These are phyloP conservation scores for Hanseniaspora uvarum DNA, from an alignment of 1,139 yeast species.

Conservation along the genomic window DNA sequence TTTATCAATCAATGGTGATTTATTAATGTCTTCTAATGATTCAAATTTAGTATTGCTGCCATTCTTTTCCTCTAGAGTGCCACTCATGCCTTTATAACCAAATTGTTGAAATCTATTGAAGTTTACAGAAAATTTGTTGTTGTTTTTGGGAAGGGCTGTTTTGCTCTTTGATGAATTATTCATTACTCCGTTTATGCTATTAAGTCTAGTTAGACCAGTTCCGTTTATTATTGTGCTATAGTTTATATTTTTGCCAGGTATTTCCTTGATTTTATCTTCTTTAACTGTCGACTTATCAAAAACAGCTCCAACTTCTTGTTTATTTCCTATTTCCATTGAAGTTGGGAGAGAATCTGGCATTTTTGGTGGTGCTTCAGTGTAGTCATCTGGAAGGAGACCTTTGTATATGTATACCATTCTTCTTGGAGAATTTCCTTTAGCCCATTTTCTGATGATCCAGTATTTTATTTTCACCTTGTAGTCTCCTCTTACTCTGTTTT, in stretches of 20 bases:
- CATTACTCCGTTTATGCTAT: background rate
- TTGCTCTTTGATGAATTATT: background rate
- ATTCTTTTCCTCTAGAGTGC: background rate
- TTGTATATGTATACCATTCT: slow-evolving; percentile 81
- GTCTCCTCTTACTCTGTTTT: slow-evolving; percentile 51
- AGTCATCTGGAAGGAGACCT: slow-evolving; percentile 62
- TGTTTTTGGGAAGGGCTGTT: background rate
- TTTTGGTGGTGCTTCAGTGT: slow-evolving; percentile 24
- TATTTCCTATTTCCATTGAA: slow-evolving; percentile 52
- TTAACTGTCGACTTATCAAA: background rate
- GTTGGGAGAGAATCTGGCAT: slow-evolving; percentile 29
- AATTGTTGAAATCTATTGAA: slow-evolving; percentile 15
- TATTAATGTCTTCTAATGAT: background rate
- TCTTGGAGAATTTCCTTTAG: slow-evolving; percentile 66
- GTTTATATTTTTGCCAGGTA: slow-evolving; percentile 11
- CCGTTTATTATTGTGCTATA: background rate
- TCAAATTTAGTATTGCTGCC: background rate
- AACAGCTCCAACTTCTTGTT: slow-evolving; percentile 24
- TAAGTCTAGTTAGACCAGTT: background rate
- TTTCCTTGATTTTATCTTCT: background rate
- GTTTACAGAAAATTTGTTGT: slow-evolving; percentile 6
- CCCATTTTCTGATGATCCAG: slow-evolving; percentile 78
- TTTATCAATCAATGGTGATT: background rate
- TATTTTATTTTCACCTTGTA: slow-evolving; percentile 41
- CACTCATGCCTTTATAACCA: slow-evolving; percentile 11